These are phyloP conservation scores for Butyriboletus regius DNA, from an alignment of 1,284 basidiomycete species.

Conservation along the genomic window DNA sequence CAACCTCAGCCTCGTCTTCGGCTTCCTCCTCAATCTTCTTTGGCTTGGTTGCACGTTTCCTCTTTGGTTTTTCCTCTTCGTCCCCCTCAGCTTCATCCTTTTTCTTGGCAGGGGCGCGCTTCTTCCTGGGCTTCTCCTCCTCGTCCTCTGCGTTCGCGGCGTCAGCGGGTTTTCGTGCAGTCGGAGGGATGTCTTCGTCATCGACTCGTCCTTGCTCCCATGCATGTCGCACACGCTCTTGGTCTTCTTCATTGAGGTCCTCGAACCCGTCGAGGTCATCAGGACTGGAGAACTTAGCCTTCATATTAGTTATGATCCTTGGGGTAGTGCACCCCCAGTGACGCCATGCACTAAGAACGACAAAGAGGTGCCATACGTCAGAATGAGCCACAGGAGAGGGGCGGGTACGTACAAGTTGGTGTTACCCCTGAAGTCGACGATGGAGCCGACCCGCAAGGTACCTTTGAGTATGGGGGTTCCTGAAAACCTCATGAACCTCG, in stretches of 20 bases:
- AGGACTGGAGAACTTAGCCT: conserved; percentile 51
- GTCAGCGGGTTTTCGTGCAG: conserved; percentile 52
- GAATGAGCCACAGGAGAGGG: conserved; percentile 6
- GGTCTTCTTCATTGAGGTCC: conserved; percentile 55
- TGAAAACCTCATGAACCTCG: conserved; percentile 22
- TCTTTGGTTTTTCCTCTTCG: conserved; percentile 36
- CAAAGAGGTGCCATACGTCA: background rate
- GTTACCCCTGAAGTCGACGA: conserved; percentile 70
- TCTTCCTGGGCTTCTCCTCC: conserved; percentile 37
- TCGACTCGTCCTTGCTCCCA: conserved; percentile 70
- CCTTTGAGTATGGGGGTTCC: conserved; percentile 72
- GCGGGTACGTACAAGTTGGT: conserved; percentile 55
- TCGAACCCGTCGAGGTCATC: conserved; percentile 70
- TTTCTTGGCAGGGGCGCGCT: conserved; percentile 36
- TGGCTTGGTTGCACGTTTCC: conserved; percentile 34
- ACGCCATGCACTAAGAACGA: conserved; percentile 55
- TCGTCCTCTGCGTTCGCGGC: conserved; percentile 39
- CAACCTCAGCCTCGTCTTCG: conserved; percentile 34
- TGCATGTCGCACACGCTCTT: conserved; percentile 60
- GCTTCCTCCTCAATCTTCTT: conserved; percentile 39
- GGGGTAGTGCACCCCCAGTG: conserved; percentile 78
- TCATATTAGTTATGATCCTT: conserved; percentile 67
- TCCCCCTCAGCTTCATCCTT: conserved; percentile 41
- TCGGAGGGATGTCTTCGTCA: conserved; percentile 69
- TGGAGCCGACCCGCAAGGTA: conserved; percentile 63